These are phyloP conservation scores for Gracilaria caudata DNA, from an alignment of 23 red algal genomes.

Conservation along the genomic window DNA sequence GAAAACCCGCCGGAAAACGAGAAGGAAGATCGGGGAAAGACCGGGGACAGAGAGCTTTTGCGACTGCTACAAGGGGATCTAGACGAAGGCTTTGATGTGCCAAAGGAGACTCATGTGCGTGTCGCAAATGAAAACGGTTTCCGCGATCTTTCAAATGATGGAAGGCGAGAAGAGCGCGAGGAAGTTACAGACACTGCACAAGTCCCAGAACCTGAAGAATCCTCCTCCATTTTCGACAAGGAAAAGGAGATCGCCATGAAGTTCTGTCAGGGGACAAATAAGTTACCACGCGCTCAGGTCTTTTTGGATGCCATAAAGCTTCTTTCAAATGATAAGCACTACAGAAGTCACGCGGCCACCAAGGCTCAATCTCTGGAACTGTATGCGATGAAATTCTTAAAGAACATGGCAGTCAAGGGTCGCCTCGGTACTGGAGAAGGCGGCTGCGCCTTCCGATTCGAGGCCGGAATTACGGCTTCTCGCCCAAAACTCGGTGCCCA, in stretches of 20 bases:
- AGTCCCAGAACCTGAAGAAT: background rate
- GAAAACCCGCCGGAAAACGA: background rate
- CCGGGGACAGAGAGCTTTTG: background rate
- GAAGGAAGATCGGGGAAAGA: background rate
- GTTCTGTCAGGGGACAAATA: conserved; percentile 4
- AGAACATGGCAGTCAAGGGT: conserved; percentile 54
- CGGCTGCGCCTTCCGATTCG: conserved; percentile 8
- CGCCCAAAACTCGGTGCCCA: conserved; percentile 14
- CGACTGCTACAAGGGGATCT: background rate
- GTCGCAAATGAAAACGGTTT: background rate
- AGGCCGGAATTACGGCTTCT: background rate
- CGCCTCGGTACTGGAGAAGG: conserved; percentile 40
- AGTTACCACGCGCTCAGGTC: background rate
- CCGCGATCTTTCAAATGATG: background rate
- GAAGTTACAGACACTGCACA: background rate
- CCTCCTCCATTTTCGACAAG: background rate
- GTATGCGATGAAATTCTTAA: conserved; percentile 22
- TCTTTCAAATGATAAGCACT: background rate
- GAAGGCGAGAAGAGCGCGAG: background rate
- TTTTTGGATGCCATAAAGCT: background rate
- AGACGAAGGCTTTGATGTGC: background rate
- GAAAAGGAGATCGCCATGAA: background rate
- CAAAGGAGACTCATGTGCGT: too few species aligned
- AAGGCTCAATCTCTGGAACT: background rate
- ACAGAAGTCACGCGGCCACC: background rate